Evolutionary conservation across 2,329 filamentous ascomycete genomes (phyloP).

Genomic region (Fusarium heterosporum): DNA sequence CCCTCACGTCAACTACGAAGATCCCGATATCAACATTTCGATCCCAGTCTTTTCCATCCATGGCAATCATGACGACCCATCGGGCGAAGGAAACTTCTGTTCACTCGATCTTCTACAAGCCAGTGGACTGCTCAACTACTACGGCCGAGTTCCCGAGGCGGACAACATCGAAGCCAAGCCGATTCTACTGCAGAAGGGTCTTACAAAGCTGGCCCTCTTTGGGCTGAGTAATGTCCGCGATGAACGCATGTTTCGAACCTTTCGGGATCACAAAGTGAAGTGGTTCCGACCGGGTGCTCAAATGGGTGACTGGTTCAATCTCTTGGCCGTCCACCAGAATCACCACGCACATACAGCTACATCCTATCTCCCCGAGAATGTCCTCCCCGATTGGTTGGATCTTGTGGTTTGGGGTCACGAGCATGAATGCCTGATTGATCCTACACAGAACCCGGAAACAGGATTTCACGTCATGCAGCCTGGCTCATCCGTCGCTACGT

Average conservation of each 20-base stretch:
- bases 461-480: constrained; percentile 98
- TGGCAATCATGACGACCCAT: constrained; percentile 97
- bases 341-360: constrained; percentile 93
- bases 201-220: constrained; percentile 91
- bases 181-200: constrained; percentile 90
- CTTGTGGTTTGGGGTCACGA: constrained; percentile 97
- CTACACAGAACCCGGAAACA: constrained; percentile 83
- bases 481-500: constrained; percentile 95
- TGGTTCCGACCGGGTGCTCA: constrained; percentile 89
- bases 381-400: constrained; percentile 90
- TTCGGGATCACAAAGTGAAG: constrained; percentile 91
- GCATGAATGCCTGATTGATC: constrained; percentile 94
- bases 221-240: constrained; percentile 97
- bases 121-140: constrained; percentile 94
- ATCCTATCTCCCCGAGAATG: constrained; percentile 93
- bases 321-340: constrained; percentile 96
- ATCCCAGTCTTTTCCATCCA: constrained; percentile 99
- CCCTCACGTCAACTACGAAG: constrained; percentile 96
- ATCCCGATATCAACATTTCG: constrained; percentile 94
- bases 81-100: constrained; percentile 93
- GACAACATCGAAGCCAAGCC: constrained; percentile 96
- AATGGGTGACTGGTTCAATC: constrained; percentile 91
- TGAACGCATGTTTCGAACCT: constrained; percentile 93
- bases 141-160: constrained; percentile 91
- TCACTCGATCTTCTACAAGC: constrained; percentile 92